Evolutionary conservation across 2,329 filamentous ascomycete species (phyloP).

Genomic region (Incumbomyces lentus): DNA sequence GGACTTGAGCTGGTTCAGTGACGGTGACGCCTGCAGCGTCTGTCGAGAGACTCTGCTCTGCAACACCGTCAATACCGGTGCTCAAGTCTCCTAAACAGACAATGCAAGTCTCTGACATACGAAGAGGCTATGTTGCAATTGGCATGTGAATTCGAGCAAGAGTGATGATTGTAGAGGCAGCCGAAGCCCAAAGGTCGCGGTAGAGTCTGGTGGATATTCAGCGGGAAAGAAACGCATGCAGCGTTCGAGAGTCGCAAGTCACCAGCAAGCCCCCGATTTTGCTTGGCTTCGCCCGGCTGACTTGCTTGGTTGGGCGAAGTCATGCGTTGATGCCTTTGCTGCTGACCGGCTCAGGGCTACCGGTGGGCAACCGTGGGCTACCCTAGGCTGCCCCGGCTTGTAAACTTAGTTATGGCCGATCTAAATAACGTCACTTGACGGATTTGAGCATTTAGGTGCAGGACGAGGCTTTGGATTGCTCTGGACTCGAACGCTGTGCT

Average conservation of each 20-base stretch:
- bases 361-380: too few species aligned
- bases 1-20: conserved; percentile 25
- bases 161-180: conserved; percentile 17
- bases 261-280: neutral
- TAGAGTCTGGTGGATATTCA: conserved; percentile 10
- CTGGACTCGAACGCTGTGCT: too few species aligned
- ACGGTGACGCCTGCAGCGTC: conserved; percentile 15
- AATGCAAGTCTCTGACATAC: conserved; percentile 57
- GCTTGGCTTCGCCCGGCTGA: too few species aligned
- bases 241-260: neutral
- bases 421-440: too few species aligned
- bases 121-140: conserved; percentile 24
- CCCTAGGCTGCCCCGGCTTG: too few species aligned
- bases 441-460: too few species aligned
- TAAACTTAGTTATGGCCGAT: too few species aligned
- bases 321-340: too few species aligned
- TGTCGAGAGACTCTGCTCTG: conserved; percentile 34
- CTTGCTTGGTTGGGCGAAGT: too few species aligned
- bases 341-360: too few species aligned
- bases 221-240: neutral
- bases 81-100: conserved; percentile 62
- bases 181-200: conserved; percentile 17
- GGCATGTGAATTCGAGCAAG: conserved; percentile 23
- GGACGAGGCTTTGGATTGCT: too few species aligned
- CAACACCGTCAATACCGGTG: conserved; percentile 44